These are phyloP conservation scores for Sporormia fimetaria DNA, from an alignment of 495 filamentous ascomycete genomes.

Conservation along the genomic window DNA sequence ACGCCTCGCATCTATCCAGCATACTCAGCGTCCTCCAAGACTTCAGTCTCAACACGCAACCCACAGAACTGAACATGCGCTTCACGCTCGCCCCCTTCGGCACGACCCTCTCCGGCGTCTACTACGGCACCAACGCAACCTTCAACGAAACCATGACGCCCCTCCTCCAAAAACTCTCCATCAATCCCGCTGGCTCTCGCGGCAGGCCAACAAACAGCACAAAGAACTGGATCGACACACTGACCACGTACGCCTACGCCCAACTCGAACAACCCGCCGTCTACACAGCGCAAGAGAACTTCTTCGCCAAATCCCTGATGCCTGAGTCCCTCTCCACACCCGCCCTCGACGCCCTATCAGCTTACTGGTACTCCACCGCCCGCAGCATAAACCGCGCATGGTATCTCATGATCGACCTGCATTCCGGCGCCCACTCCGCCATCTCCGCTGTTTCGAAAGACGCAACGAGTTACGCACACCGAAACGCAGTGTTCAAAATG, in stretches of 20 bases:
- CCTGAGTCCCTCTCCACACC: slow-evolving; percentile 29
- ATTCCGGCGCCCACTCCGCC: slow-evolving; percentile 11
- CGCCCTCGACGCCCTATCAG: slow-evolving; percentile 35
- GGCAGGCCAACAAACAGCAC: too few relatives aligned
- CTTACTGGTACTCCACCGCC: slow-evolving; percentile 31
- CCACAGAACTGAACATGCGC: slow-evolving; percentile 19
- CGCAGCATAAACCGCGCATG: slow-evolving; percentile 8
- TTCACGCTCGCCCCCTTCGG: slow-evolving; percentile 5
- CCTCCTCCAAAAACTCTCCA: slow-evolving; percentile 12
- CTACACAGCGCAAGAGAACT: slow-evolving; percentile 34
- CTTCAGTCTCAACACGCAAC: slow-evolving; percentile 12
- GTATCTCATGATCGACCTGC: slow-evolving; percentile 18
- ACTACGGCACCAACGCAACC: slow-evolving; percentile 14
- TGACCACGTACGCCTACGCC: slow-evolving; percentile 11
- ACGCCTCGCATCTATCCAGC: background rate
- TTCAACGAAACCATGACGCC: slow-evolving; percentile 16
- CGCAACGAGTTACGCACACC: slow-evolving; percentile 40
- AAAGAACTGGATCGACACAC: slow-evolving; percentile 14
- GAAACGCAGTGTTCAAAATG: slow-evolving; percentile 47
- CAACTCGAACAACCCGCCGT: slow-evolving; percentile 5
- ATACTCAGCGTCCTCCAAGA: slow-evolving; percentile 15
- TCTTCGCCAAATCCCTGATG: slow-evolving; percentile 40
- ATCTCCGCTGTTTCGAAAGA: slow-evolving; percentile 7
- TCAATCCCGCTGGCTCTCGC: background rate
- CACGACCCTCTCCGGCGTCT: slow-evolving; percentile 12